Evolutionary conservation across 2,329 filamentous ascomycete genomes (phyloP).

Genomic region (Beauveria rudraprayagi): DNA sequence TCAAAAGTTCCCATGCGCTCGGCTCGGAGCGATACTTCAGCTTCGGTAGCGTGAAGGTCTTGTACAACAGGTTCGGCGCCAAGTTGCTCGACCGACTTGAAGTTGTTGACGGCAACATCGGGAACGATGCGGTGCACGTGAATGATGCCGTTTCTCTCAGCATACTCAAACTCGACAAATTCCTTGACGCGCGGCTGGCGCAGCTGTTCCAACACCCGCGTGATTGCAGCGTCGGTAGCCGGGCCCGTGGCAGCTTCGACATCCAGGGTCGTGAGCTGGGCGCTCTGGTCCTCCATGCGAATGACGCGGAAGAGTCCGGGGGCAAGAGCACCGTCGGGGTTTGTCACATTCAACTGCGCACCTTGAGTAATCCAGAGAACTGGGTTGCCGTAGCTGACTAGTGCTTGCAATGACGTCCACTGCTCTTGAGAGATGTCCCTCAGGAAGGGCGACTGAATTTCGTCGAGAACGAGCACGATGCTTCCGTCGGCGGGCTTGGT

Average conservation of each 20-base stretch:
- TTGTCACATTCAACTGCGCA: neutral
- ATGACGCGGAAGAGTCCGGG: constrained; percentile 5
- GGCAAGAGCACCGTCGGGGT: neutral
- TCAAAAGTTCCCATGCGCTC: constrained; percentile 7
- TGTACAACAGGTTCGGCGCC: neutral
- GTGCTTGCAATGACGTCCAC: constrained; percentile 8
- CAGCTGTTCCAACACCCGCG: constrained; percentile 3
- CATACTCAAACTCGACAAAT: constrained; percentile 15
- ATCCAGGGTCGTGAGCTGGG: constrained; percentile 1
- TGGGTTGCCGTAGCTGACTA: neutral
- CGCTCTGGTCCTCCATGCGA: constrained; percentile 1
- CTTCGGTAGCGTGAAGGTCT: neutral
- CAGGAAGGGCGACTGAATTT: constrained; percentile 1
- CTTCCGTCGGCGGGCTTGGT: neutral
- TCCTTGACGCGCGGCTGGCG: constrained; percentile 19
- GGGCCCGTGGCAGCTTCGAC: neutral
- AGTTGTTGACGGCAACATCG: constrained; percentile 13
- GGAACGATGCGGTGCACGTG: constrained; percentile 17
- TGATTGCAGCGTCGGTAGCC: neutral
- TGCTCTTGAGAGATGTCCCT: neutral
- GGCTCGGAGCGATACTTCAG: neutral
- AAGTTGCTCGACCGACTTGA: neutral
- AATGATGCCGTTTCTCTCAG: constrained; percentile 21
- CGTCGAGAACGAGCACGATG: neutral
- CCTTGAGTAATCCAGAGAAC: constrained; percentile 2